Percentiles rank a stretch among this genome's conserved stretches.
Conservation (phyloP, 306 rosid species). For the Vachellia pachyceras region DNA sequence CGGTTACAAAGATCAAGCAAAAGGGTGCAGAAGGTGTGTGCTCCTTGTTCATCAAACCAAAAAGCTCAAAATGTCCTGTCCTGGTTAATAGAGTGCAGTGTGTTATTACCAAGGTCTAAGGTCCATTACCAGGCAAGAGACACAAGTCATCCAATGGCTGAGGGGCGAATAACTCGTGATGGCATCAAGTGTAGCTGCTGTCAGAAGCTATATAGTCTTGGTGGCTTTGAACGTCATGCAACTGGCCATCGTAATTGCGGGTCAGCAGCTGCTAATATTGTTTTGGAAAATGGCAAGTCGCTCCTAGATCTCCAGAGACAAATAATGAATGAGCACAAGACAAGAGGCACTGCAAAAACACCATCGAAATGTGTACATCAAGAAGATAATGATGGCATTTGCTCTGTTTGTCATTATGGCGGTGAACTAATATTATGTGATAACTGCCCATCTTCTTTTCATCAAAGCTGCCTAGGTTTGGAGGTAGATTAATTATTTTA, state of each 20-base stretch:
- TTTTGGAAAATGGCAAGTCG: conserved; percentile 74
- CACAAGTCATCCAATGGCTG: conserved; percentile 33
- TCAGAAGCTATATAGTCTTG: conserved; percentile 46
- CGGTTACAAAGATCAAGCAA: conserved; percentile 60
- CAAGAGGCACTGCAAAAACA: conserved; percentile 34
- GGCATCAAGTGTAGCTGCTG: conserved; percentile 93
- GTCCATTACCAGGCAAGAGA: conserved; percentile 52
- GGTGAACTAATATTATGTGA: conserved; percentile 87
- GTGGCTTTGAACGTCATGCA: conserved; percentile 64
- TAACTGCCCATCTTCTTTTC: conserved; percentile 83
- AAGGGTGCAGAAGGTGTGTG: conserved; percentile 57
- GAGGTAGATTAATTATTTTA: conserved; percentile 55
- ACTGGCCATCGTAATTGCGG: conserved; percentile 44
- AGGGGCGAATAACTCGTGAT: conserved; percentile 64
- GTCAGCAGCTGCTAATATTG: conserved; percentile 63
- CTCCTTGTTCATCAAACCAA: conserved; percentile 48
- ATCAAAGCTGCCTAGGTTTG: conserved; percentile 67
- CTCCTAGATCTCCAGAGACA: conserved; percentile 65
- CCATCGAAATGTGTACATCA: conserved; percentile 19
- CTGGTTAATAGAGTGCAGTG: conserved; percentile 80
- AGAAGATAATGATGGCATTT: conserved; percentile 70
- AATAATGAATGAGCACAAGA: conserved; percentile 42
- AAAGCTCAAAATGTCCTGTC: conserved; percentile 70
- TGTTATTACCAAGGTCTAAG: conserved; percentile 71
- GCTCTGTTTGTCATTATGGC: conserved; percentile 83